Evolutionary conservation across 192 early-diverging fungal species (phyloP).

Genomic region (Phlyctochytrium bullatum): DNA sequence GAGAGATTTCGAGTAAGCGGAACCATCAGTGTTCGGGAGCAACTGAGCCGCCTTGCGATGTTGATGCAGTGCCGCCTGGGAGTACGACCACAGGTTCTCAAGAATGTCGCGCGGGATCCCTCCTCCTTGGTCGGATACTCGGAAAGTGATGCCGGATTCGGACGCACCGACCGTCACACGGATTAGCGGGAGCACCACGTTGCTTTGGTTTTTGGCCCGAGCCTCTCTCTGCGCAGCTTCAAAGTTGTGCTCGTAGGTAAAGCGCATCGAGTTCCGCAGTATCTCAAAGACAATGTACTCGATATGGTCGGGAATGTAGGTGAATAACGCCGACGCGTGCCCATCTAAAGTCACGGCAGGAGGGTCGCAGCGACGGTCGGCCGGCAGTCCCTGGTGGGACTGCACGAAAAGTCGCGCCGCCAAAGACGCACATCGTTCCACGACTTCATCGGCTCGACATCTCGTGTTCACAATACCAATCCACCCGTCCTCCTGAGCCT

Average conservation of each 20-base stretch:
- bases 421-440: conserved; percentile 35
- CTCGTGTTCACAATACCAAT: conserved; percentile 73
- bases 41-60: background rate
- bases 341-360: conserved; percentile 80
- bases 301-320: conserved; percentile 93
- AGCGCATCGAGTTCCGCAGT: conserved; percentile 79
- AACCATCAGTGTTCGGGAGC: background rate
- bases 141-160: conserved; percentile 74
- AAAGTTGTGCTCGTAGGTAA: conserved; percentile 58
- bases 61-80: conserved; percentile 46
- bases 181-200: conserved; percentile 68
- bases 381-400: conserved; percentile 10
- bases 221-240: background rate
- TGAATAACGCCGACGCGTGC: conserved; percentile 68
- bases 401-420: conserved; percentile 45
- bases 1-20: background rate
- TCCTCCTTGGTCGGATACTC: conserved; percentile 92
- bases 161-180: conserved; percentile 78
- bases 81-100: conserved; percentile 79
- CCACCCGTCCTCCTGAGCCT: conserved; percentile 47
- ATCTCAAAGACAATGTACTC: conserved; percentile 93
- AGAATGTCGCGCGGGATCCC: conserved; percentile 70
- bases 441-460: conserved; percentile 57
- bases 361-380: conserved; percentile 32
- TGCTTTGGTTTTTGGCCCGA: background rate